phyloP scores from a whole-genome alignment of 208 protist genomes.

The Crithidia bombi region DNA sequence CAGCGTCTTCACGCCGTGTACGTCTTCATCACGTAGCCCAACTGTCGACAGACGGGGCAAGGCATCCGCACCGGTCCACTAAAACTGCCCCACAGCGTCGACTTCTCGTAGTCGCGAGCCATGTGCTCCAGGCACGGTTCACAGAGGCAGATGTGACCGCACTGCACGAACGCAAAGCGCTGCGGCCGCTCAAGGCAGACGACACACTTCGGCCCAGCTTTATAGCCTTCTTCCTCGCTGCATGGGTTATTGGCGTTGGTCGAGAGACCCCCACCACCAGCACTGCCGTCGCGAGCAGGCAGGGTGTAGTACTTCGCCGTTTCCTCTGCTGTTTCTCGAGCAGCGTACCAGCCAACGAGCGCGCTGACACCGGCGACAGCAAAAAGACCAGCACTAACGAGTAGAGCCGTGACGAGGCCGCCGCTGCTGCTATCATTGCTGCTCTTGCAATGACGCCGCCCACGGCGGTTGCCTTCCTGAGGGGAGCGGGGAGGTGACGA shows the following conservation, averaged over 20 bases:
- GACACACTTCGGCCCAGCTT: constrained; percentile 18
- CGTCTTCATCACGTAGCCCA: constrained; percentile 22
- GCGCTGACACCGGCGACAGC: background rate
- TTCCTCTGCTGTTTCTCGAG: background rate
- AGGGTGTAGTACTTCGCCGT: constrained; percentile 4
- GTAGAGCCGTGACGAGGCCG: background rate
- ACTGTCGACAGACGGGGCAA: constrained; percentile 31
- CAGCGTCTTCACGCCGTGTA: constrained; percentile 2
- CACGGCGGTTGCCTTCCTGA: background rate
- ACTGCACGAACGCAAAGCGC: constrained; percentile 30
- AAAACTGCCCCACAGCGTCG: background rate
- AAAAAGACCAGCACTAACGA: constrained; percentile 1
- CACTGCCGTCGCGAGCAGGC: background rate
- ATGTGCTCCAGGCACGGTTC: constrained; percentile 29
- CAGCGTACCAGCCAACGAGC: background rate
- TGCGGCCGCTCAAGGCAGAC: constrained; percentile 10
- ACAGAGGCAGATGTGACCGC: constrained; percentile 37
- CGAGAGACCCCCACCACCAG: background rate
- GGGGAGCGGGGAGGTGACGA: too few species aligned
- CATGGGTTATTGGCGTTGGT: background rate
- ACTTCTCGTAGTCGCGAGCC: constrained; percentile 1
- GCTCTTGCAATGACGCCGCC: background rate
- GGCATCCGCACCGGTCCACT: constrained; percentile 19
- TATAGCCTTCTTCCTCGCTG: background rate
- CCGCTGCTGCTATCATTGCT: background rate